Base-by-base conservation (phyloP, 805 yeast genomes). In the Saturnispora halmiae region DNA sequence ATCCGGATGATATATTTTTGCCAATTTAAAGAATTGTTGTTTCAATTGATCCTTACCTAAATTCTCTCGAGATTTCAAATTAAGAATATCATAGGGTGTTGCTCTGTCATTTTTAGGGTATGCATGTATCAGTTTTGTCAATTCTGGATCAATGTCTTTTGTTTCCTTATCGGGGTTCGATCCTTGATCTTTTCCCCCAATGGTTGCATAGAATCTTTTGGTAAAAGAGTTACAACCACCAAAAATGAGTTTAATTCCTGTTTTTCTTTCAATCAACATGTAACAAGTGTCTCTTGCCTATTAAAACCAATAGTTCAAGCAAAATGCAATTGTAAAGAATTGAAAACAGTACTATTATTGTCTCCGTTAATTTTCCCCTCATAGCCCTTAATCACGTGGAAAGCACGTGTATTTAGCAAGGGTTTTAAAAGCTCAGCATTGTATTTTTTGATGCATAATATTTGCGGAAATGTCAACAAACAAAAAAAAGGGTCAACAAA, bases 1-100 rank as follows among this genome's bases (percentile, higher is more conserved):
- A 47, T 87, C 96, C 0, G 96, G 96, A 55, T 87, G 96, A 51
- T 87, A 87, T 8, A 77, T 54, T 56, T 82, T 83, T 9, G 87
- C 87, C 35, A 75, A 63, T 40, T 72, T 66, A 48, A 71, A 73
- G 52, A 79, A 82, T 34, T 69, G 69, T 20, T 60, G 47, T 45
- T 73, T 73, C 37, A 79, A 59, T 24, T 56, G 46, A 9, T 51
- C 57, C 37, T 56, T 56, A 41, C 69, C 69, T 32, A 70, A 58
- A 19, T 55, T 55, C 1, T 51, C 50, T 1, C 58, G 55, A 4
- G 46, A 46, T 2, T 56, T 47, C 20, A 75, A 52, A 4, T 71
- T 70, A 42, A 86, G 72, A 4, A 86, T 67, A 26, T 83, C 84
- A 51, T 80, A 79, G 0, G 95, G 94, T 0, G 79, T 61, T 0